A percentile compares a stretch with the other conserved stretches of the same genome.
These are phyloP conservation scores for Solanum boliviense DNA, from an alignment of 257 asterid genomes.

Conservation along the genomic window DNA sequence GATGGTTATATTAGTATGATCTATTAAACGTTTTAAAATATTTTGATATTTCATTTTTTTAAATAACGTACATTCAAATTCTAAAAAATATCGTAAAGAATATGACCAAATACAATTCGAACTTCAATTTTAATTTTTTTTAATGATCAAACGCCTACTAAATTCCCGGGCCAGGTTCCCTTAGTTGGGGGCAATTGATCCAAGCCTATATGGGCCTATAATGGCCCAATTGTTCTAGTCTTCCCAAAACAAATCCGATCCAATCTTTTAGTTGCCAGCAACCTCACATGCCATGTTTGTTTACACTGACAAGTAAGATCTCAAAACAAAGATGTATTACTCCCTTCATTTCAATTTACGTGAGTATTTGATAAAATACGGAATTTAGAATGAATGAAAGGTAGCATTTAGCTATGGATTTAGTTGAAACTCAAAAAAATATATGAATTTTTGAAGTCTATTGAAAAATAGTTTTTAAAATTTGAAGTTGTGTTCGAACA, in stretches of 20 bases:
- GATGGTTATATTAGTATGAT: background rate
- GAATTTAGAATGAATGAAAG: background rate
- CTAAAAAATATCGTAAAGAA: too few relatives aligned
- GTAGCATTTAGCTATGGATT: background rate
- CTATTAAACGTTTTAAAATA: background rate
- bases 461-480: too few relatives aligned
- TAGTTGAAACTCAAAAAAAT: too few relatives aligned
- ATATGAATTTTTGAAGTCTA: background rate
- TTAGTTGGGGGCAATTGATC: background rate
- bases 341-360: background rate
- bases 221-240: background rate
- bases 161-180: background rate
- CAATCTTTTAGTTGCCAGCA: background rate
- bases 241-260: background rate
- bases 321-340: too few relatives aligned
- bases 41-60: too few relatives aligned
- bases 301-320: background rate
- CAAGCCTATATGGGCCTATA: background rate
- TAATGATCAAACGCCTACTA: background rate
- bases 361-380: background rate
- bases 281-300: background rate
- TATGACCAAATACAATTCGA: too few relatives aligned
- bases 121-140: background rate
- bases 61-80: too few relatives aligned
- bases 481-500: too few relatives aligned